Conservation (phyloP, 2,329 filamentous ascomycete species). For the Colletotrichum cereale region DNA sequence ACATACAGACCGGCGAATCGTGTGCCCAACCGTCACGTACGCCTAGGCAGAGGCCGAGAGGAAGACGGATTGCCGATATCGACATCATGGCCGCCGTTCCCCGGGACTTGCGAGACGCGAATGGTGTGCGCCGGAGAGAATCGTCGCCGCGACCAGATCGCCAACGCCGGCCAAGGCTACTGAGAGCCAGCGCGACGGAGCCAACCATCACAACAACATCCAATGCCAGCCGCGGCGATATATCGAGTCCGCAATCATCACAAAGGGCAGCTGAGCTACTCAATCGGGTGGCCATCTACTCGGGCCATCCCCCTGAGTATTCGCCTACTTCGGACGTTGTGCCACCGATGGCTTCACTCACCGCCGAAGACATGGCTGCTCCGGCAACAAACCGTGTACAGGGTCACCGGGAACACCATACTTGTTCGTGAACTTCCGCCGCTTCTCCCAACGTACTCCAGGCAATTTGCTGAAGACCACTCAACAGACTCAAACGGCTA, state of each 20-base stretch:
- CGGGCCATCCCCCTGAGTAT: slow-evolving; percentile 42
- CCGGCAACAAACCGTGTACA: slow-evolving; percentile 41
- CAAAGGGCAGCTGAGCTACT: slow-evolving; percentile 68
- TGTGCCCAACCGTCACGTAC: not conserved
- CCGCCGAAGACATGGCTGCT: slow-evolving; percentile 51
- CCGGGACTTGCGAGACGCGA: slow-evolving; percentile 29
- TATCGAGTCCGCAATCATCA: slow-evolving; percentile 61
- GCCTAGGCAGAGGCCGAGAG: not conserved
- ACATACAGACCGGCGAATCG: not conserved
- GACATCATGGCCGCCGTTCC: slow-evolving; percentile 30
- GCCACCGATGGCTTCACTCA: slow-evolving; percentile 52
- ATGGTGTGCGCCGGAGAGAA: slow-evolving; percentile 46
- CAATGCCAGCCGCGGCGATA: slow-evolving; percentile 64
- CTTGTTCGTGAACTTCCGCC: slow-evolving; percentile 30
- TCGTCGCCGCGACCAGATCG: slow-evolving; percentile 55
- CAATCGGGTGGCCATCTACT: slow-evolving; percentile 65
- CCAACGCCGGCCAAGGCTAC: slow-evolving; percentile 64
- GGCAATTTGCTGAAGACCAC: slow-evolving; percentile 16
- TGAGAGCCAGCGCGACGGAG: slow-evolving; percentile 68
- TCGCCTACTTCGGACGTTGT: slow-evolving; percentile 45
- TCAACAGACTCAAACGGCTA: slow-evolving; percentile 59
- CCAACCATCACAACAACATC: slow-evolving; percentile 67
- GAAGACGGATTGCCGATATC: not conserved
- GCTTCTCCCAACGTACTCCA: too few species aligned
- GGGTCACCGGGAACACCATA: slow-evolving; percentile 13